Evolutionary conservation across 371 early-diverging fungal genomes (phyloP), one percentile per base, ranked within the genome.

Genomic region (Entomophthora muscae): DNA sequence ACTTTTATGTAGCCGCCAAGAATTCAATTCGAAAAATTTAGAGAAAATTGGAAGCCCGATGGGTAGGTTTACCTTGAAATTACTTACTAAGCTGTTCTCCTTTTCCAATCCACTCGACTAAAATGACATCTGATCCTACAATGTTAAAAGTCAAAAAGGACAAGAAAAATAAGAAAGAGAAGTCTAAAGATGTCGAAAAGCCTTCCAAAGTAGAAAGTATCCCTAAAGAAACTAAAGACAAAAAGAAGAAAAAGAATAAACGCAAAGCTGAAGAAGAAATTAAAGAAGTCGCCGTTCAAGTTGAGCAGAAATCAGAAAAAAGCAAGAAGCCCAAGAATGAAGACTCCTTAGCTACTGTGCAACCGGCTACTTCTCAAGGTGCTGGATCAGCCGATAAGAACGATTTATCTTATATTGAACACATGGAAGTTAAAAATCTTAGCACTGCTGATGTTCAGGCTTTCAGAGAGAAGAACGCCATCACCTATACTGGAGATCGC

Each of bases 391-490:
- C n/a, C 42, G 42, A 42, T n/a, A n/a, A n/a, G n/a, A n/a, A n/a
- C n/a, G n/a, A n/a, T 42, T 17, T 42, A 42, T 42, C 65, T 26
- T 65, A 65, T 26, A 54, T 68, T 10, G 63, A 63, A 64, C 52
- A 65, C 66, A 27, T 66, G 66, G 63, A 73, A 70, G 65, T 66
- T 67, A 70, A 68, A 70, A 29, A 72, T 66, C 57, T 70, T 68
- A 52, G 66, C 64, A 26, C 69, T 68, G 64, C 1, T n/a, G 59
- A 63, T 26, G 68, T 72, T 27, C 69, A 76, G 30, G 80, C 73
- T 30, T 88, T 79, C 64, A 72, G 80, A 71, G 80, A 84, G 66
- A 73, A 84, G 68, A 76, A 90, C 67, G 71, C 72, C 32, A 84
- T 91, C 54, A 76, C 81, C 27, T 76, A 84, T 1, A 76, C 75